A percentile compares a stretch with the other conserved stretches of the same genome.
Evolutionary conservation across 352 stramenopile species (phyloP).

Genomic region (Phytophthora macrochlamydospora): DNA sequence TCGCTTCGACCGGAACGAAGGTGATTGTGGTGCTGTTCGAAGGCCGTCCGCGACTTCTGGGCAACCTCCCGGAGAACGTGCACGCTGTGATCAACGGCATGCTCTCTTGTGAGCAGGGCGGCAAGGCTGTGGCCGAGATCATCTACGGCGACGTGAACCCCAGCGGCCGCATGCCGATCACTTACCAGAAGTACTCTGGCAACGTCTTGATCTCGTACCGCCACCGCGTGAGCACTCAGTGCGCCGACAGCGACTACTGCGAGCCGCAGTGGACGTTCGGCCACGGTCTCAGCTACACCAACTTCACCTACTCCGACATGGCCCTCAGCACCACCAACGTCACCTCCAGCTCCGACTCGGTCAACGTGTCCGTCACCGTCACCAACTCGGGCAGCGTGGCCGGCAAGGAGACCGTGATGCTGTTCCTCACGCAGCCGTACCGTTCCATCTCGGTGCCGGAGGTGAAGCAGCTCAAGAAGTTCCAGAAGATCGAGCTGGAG

Average conservation of each 20-base stretch:
- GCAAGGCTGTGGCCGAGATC: slow-evolving; percentile 74
- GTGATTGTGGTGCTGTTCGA: too few species aligned
- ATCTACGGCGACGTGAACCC: slow-evolving; percentile 24
- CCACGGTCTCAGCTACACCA: slow-evolving; percentile 59
- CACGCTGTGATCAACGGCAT: slow-evolving; percentile 71
- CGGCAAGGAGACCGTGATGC: slow-evolving; percentile 40
- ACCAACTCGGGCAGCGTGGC: slow-evolving; percentile 27
- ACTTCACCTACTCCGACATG: slow-evolving; percentile 44
- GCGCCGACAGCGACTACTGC: slow-evolving; percentile 42
- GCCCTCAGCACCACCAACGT: slow-evolving; percentile 26
- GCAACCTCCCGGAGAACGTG: slow-evolving; percentile 37
- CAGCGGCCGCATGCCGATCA: slow-evolving; percentile 32
- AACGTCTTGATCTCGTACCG: neutral
- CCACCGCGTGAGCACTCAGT: slow-evolving; percentile 18
- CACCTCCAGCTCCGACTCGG: slow-evolving; percentile 18
- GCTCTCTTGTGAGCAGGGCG: slow-evolving; percentile 65
- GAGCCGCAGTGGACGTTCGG: slow-evolving; percentile 54
- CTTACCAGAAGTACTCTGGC: slow-evolving; percentile 58
- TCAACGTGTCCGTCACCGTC: slow-evolving; percentile 12
- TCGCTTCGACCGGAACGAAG: too few species aligned
- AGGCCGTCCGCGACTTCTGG: slow-evolving; percentile 67
- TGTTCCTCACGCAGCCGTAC: slow-evolving; percentile 34
- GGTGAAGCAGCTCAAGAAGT: slow-evolving; percentile 39
- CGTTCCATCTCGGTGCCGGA: slow-evolving; percentile 15
- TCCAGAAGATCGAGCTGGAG: slow-evolving; percentile 48